These are phyloP conservation scores for Cantharellus anzutake DNA, from an alignment of 768 basidiomycete genomes.

Conservation along the genomic window DNA sequence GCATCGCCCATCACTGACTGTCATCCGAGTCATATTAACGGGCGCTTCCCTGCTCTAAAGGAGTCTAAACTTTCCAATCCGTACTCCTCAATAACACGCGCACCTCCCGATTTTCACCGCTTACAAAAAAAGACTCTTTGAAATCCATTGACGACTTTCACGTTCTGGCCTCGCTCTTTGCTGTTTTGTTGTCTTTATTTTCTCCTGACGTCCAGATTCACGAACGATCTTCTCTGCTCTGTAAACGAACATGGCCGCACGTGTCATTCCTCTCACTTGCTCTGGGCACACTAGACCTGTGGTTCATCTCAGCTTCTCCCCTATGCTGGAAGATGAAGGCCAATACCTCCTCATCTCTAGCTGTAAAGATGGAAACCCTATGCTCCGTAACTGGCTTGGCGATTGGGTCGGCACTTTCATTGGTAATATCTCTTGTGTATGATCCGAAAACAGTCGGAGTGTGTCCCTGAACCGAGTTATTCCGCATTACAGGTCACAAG, in stretches of 20 bases:
- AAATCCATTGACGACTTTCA: too few relatives aligned
- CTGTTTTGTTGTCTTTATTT: too few relatives aligned
- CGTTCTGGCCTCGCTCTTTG: too few relatives aligned
- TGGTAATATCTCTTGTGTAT: conserved; percentile 12
- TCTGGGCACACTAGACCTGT: conserved; percentile 33
- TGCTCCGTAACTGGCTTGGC: conserved; percentile 92
- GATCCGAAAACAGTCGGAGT: background rate
- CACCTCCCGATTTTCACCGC: too few relatives aligned
- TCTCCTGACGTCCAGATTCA: too few relatives aligned
- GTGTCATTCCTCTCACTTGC: conserved; percentile 9
- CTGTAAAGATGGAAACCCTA: conserved; percentile 97
- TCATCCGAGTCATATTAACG: too few relatives aligned
- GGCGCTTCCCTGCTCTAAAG: too few relatives aligned
- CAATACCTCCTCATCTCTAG: conserved; percentile 83
- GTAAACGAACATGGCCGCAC: conserved; percentile 4
- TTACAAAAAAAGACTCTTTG: too few relatives aligned
- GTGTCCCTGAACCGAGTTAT: conserved; percentile 19
- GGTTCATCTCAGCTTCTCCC: conserved; percentile 85
- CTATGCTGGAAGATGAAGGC: conserved; percentile 55
- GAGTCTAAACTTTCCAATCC: too few relatives aligned
- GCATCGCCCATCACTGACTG: too few relatives aligned
- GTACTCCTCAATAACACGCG: too few relatives aligned
- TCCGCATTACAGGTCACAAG: conserved; percentile 22
- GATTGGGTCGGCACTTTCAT: conserved; percentile 81
- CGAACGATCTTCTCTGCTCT: too few relatives aligned